These are phyloP conservation scores for Leishmania amazonensis DNA, from an alignment of 208 protist genomes.

Conservation along the genomic window DNA sequence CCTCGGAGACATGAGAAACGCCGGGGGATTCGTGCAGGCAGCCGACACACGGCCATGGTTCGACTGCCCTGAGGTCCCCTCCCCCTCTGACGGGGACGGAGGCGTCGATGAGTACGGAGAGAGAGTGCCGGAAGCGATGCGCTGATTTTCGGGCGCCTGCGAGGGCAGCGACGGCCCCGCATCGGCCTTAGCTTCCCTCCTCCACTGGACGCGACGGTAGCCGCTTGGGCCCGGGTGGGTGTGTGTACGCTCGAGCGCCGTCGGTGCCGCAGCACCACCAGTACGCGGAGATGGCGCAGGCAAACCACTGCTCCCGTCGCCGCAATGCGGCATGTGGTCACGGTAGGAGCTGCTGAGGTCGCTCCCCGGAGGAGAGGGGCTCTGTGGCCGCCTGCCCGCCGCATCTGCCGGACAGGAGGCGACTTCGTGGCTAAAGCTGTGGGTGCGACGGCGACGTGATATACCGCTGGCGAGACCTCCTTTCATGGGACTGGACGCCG, in stretches of 20 bases:
- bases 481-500: not conserved
- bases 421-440: not conserved
- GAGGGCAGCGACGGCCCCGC: not conserved
- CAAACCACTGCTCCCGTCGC: not conserved
- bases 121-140: not conserved
- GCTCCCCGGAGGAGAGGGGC: not conserved
- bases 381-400: not conserved
- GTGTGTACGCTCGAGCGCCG: slow-evolving; percentile 3
- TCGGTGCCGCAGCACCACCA: not conserved
- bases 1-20: slow-evolving; percentile 3
- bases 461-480: not conserved
- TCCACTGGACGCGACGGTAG: not conserved
- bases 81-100: not conserved
- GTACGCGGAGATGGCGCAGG: not conserved
- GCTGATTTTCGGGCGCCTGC: not conserved
- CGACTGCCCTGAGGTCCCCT: not conserved
- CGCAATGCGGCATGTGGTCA: not conserved
- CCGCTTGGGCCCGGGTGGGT: not conserved
- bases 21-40: not conserved
- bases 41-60: not conserved
- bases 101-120: not conserved
- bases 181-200: not conserved
- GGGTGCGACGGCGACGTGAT: slow-evolving; percentile 8
- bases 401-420: not conserved
- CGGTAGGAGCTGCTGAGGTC: not conserved